These are phyloP conservation scores for Neofusicoccum umdonicola DNA, from an alignment of 2,329 filamentous ascomycete species.

Conservation along the genomic window DNA sequence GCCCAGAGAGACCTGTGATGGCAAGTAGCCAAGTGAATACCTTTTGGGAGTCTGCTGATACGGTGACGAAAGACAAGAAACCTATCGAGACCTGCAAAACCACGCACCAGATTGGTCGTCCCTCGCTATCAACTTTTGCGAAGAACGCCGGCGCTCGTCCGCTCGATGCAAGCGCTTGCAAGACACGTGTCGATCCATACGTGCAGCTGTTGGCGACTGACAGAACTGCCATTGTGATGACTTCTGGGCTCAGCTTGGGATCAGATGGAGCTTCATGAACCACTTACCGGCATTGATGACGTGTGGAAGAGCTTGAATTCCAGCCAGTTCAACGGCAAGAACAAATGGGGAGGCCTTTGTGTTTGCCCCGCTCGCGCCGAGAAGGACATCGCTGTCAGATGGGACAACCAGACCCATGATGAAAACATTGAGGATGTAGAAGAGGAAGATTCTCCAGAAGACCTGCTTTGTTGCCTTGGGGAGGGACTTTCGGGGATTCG, in stretches of 20 bases:
- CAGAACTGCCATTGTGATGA: conserved; percentile 82
- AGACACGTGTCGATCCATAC: conserved; percentile 81
- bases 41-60: conserved; percentile 39
- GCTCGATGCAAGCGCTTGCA: conserved; percentile 82
- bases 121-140: conserved; percentile 56
- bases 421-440: conserved; percentile 45
- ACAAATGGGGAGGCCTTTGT: conserved; percentile 62
- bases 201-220: conserved; percentile 86
- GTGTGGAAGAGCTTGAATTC: conserved; percentile 58
- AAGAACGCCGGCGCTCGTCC: conserved; percentile 53
- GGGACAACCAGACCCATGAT: conserved; percentile 46
- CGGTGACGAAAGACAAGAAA: conserved; percentile 55
- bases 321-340: conserved; percentile 61
- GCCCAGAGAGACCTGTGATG: conserved; percentile 66
- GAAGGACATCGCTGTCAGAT: conserved; percentile 32
- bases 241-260: conserved; percentile 29
- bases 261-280: too few species aligned
- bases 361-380: conserved; percentile 33
- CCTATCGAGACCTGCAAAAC: conserved; percentile 51
- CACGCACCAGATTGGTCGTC: conserved; percentile 56
- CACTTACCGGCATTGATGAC: conserved; percentile 58
- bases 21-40: conserved; percentile 64
- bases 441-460: conserved; percentile 48
- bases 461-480: conserved; percentile 46
- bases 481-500: conserved; percentile 53